Evolutionary conservation across 2,329 filamentous ascomycete genomes (phyloP), one percentile per base, ranked within the genome.

Genomic region (Penicillium sp.): DNA sequence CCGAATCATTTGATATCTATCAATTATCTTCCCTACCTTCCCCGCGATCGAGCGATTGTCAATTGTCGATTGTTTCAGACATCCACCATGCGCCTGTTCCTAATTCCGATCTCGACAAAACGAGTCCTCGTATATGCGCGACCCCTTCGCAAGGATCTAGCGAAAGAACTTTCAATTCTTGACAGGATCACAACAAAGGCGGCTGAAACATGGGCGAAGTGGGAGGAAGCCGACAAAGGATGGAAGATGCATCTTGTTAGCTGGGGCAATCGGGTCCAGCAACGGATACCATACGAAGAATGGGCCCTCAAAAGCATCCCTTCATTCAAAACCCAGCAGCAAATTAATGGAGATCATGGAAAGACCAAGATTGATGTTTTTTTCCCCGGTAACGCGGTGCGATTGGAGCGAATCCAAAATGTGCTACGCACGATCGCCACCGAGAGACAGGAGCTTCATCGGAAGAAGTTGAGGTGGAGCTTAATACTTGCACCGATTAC

Each of bases 241-340:
- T 97, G 94, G 94, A 91, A 97, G 79, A 91, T 89, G 70, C 85
- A 85, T 65, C 82, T 97, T 20, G 93, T 94, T 50, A 81, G 83
- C 57, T 95, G 93, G 74, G 94, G 94, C 54, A 97, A 99, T 76
- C 80, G 85, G 47, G 85, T 90, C 16, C 84, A 99, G 59, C 87
- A 90, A 66, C 85, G 90, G 60, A 96, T 99, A 67, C 90, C 94
- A 3, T 97, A 90, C 72, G 90, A 97, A 76, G 94, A 99, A 87
- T 99, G 94, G 94, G 92, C 90, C 0, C 81, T 99, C 64, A 97
- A 97, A 78, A 96, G 91, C 35, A 87, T 99, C 50, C 94, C 94
- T 43, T 88, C 92, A 22, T 80, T 96, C 64, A 90, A 86, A 40
- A 78, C 85, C 55, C 82, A 85, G 63, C 82, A 86, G 56, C 82